Base-by-base conservation (phyloP, 1,284 basidiomycete species). In the Ustilago sp. region DNA sequence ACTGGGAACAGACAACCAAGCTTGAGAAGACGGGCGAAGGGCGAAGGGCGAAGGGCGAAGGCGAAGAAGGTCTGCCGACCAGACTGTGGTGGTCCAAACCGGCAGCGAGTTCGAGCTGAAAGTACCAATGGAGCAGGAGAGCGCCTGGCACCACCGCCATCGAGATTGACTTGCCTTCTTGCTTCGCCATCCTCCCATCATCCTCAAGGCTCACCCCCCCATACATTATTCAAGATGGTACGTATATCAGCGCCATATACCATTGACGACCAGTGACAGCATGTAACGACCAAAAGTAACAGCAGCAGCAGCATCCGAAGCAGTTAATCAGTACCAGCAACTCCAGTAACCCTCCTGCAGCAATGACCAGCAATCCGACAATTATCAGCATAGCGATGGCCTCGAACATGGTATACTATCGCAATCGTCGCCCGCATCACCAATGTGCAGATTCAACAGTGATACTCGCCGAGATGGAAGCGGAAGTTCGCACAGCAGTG, bases 151-250 rank as follows among this genome's bases (percentile, higher is more conserved):
- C 59, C 68, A 65, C 51, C 63, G 63, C 59, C 59, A 51, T 61
- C 63, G 23, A 73, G 56, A 47, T 59, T 57, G 38, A 36, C n/a
- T 60, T 23, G 54, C 43, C 52, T 47, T 55, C 54, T 60, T 53
- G 56, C 63, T 60, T 52, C 64, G 68, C 73, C 68, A 67, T 75
- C 68, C 68, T 75, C 64, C 73, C 73, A 75, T 75, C 73, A 74
- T 74, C 67, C 68, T 75, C 73, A 75, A 75, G 73, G 68, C 73
- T 75, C 73, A 75, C 63, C 68, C 57, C 39, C 53, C 61, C 55
- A 66, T 57, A 67, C 58, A 63, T 39, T 62, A 51, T 53, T 70
- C 73, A 75, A 75, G 73, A 75, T 75, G 73, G 73, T 75, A 75
- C 58, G 73, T 75, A 75, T 67, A 52, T 55, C 50, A 39, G 35